These are phyloP conservation scores for Berberis thunbergii DNA, from an alignment of 164 flowering plant species.

Conservation along the genomic window DNA sequence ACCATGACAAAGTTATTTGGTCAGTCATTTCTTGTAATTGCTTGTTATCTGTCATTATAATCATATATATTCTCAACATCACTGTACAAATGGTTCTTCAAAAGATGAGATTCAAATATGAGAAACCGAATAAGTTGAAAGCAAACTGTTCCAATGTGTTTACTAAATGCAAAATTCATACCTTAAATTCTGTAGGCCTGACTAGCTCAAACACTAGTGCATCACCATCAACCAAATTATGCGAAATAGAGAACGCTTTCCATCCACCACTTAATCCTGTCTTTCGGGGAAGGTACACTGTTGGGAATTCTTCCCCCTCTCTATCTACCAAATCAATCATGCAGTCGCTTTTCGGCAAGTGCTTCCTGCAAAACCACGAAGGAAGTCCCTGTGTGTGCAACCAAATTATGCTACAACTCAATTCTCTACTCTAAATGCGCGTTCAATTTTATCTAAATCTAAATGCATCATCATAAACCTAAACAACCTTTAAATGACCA, in stretches of 20 bases:
- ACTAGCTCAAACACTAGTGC: constrained; percentile 24
- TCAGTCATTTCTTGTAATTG: too few relatives aligned
- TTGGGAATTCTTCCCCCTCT: constrained; percentile 7
- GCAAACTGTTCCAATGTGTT: too few relatives aligned
- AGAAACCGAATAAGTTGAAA: too few relatives aligned
- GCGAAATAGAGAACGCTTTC: constrained; percentile 23
- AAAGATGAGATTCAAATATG: too few relatives aligned
- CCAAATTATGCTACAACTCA: neutral
- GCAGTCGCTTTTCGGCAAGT: constrained; percentile 24
- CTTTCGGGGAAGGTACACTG: constrained; percentile 13
- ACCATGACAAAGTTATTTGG: too few relatives aligned
- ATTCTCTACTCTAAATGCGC: neutral
- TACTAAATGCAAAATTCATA: neutral
- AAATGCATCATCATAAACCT: too few relatives aligned
- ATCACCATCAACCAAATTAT: constrained; percentile 24
- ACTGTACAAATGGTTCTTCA: too few relatives aligned
- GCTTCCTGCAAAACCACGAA: constrained; percentile 9
- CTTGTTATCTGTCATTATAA: too few relatives aligned
- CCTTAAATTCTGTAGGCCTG: constrained; percentile 21
- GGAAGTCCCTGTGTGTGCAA: constrained; percentile 20
- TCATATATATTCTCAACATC: too few relatives aligned
- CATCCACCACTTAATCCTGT: constrained; percentile 30
- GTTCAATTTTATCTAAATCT: neutral
- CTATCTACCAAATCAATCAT: constrained; percentile 28
- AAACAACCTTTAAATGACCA: too few relatives aligned